Base-by-base conservation (phyloP, 805 yeast species). In the Candida gorgasii region DNA sequence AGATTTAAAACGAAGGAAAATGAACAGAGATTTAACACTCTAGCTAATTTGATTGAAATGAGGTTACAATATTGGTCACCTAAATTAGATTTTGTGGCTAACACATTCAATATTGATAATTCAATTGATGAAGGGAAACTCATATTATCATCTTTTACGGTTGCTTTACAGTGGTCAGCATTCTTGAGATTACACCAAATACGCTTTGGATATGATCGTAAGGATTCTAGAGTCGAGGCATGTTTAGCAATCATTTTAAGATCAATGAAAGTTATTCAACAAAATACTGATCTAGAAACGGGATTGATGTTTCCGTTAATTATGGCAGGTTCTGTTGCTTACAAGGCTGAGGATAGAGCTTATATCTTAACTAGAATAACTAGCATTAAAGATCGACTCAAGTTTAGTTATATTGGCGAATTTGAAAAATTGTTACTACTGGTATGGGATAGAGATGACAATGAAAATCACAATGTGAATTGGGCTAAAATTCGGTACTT, bases 401-500 rank as follows among this genome's bases (percentile, higher is more conserved):
- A 53, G 40, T 59, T 59, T 43, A 55, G 54, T 14, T 59, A 59
- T 40, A 39, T 59, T 31, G 49, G 44, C 8, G 59, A 56, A 40
- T 58, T 58, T 44, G 65, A 59, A 42, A 47, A 39, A 12, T 40
- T 59, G 34, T 40, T 59, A 26, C 24, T 40, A 5, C 47, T 46
- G 17, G 55, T 59, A 3, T 59, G 65, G 65, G 44, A 43, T 13
- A 45, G 56, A 17, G 64, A 58, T 36, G 11, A 34, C 15, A 31
- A 37, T 8, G 62, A 56, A 37, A 55, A 50, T 3, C 52, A 56
- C 39, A 15, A 36, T 8, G 62, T 60, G 13, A 60, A 60, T 34
- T 60, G 65, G 65, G 65, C 63, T 13, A 53, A 57, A 11, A 55
- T 60, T 5, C 35, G 63, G 34, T 59, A 47, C 40, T 58, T 47